These are phyloP conservation scores for Westerdykella ornata DNA, from an alignment of 2,329 filamentous ascomycete genomes.

Conservation along the genomic window DNA sequence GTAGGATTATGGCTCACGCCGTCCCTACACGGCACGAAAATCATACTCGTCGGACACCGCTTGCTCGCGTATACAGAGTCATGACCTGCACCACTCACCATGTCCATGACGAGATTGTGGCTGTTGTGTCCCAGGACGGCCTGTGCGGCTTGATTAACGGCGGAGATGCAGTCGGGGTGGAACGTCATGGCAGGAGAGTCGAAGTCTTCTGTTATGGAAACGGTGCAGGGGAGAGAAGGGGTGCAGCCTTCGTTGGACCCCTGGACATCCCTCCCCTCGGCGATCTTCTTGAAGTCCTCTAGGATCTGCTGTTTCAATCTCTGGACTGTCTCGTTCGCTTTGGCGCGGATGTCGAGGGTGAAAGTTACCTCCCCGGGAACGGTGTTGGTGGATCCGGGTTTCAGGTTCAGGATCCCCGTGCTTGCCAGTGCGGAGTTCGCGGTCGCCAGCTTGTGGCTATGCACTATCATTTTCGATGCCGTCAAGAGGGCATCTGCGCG, in stretches of 20 bases:
- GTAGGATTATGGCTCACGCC: constrained; percentile 45
- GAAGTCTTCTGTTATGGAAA: constrained; percentile 57
- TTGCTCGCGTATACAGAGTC: constrained; percentile 46
- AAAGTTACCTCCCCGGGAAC: constrained; percentile 63
- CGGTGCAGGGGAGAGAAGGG: constrained; percentile 46
- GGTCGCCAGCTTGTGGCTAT: constrained; percentile 57
- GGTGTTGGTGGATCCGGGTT: constrained; percentile 66
- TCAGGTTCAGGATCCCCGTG: constrained; percentile 61
- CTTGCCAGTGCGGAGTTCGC: constrained; percentile 57
- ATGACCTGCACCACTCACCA: constrained; percentile 60
- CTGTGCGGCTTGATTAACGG: constrained; percentile 56
- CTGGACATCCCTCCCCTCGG: constrained; percentile 50
- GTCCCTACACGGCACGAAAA: constrained; percentile 44
- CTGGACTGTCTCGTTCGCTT: constrained; percentile 50
- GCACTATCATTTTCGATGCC: constrained; percentile 60
- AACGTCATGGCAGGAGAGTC: constrained; percentile 54
- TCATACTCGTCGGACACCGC: constrained; percentile 44
- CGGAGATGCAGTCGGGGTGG: constrained; percentile 59
- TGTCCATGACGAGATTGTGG: constrained; percentile 50
- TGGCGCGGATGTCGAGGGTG: constrained; percentile 60
- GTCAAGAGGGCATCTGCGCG: constrained; percentile 63
- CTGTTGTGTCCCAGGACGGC: constrained; percentile 49
- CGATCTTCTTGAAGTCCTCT: constrained; percentile 54
- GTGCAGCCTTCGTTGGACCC: constrained; percentile 41
- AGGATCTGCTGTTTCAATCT: constrained; percentile 53